Conservation (phyloP, 2,329 filamentous ascomycete genomes). For the Corinectria fuckeliana region DNA sequence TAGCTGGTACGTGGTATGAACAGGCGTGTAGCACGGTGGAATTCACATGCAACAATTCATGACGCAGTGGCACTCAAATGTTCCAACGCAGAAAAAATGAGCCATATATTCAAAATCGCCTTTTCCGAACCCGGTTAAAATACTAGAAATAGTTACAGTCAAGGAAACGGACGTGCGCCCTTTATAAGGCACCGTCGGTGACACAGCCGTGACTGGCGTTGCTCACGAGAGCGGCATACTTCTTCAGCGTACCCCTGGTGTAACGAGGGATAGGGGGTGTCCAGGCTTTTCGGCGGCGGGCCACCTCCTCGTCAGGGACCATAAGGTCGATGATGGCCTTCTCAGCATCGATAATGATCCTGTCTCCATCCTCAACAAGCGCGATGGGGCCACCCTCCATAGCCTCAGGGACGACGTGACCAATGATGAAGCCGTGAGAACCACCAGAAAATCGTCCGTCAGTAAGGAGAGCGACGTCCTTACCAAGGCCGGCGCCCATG, state of each 20-base stretch:
- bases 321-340: constrained; percentile 72
- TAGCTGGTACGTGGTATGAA: too few relatives aligned
- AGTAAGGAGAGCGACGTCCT: constrained; percentile 76
- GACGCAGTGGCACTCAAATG: constrained; percentile 5
- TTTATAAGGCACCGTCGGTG: constrained; percentile 52
- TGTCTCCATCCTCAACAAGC: constrained; percentile 81
- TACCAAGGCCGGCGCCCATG: constrained; percentile 85
- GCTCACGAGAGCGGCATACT: constrained; percentile 69
- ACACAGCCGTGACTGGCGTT: constrained; percentile 66
- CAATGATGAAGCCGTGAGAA: constrained; percentile 85
- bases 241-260: constrained; percentile 70
- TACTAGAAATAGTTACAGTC: constrained; percentile 34
- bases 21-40: too few relatives aligned
- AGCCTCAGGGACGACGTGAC: constrained; percentile 87
- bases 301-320: constrained; percentile 70
- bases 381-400: constrained; percentile 86
- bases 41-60: constrained; percentile 14
- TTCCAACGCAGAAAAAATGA: constrained; percentile 24
- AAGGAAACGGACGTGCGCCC: constrained; percentile 13
- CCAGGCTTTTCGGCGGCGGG: constrained; percentile 64
- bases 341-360: constrained; percentile 82
- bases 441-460: constrained; percentile 82
- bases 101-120: constrained; percentile 37
- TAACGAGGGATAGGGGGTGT: constrained; percentile 65
- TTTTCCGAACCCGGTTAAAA: constrained; percentile 36